Evolutionary conservation across 2,329 filamentous ascomycete species (phyloP), one percentile per base, ranked within the genome.

Genomic region (Fusarium cyanostomum): DNA sequence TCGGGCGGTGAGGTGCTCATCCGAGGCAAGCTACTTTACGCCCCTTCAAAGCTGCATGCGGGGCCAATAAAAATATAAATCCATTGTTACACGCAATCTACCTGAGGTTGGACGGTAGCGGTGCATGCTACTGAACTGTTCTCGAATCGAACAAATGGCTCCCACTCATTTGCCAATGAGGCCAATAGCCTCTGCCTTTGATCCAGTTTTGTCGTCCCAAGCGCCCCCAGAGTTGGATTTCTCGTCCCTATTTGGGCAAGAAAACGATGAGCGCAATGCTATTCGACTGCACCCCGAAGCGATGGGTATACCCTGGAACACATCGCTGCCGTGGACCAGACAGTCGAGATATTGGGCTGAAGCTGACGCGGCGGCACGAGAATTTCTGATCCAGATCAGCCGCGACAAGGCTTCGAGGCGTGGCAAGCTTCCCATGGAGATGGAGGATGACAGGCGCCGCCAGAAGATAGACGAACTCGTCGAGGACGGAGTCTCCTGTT

Each of bases 381-480:
- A 61, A 3, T 7, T 61, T 10, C 28, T 31, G 12, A 61, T 26
- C 11, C 16, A 39, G 28, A 56, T 61, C 13, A 61, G 43, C 26
- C 38, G 43, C 6, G 56, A 61, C 9, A 61, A 61, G 9, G 50
- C 56, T 1, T 56, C 50, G 13, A 57, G 50, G 3, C 24, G 57
- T 8, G 50, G 43, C 4, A 37, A 33, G 7, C 43, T 61, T 7
- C 58, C 58, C 1, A 35, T 61, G 30, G 58, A 61, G 27, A 28
- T 61, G 9, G 33, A 41, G 26, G 58, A 61, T 16, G 50, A 61
- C 8, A 56, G 58, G 1, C 58, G 58, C 10, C 48, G 49, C 5
- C 43, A 39, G 21, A 61, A 61, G 28, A 56, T 61, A n/a, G 43
- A 61, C 16, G 58, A 61, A 8, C 58, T 61, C 1, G 58, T 61